Evolutionary conservation across 1,284 basidiomycete species (phyloP).

Genomic region (Trametes hirsuta): DNA sequence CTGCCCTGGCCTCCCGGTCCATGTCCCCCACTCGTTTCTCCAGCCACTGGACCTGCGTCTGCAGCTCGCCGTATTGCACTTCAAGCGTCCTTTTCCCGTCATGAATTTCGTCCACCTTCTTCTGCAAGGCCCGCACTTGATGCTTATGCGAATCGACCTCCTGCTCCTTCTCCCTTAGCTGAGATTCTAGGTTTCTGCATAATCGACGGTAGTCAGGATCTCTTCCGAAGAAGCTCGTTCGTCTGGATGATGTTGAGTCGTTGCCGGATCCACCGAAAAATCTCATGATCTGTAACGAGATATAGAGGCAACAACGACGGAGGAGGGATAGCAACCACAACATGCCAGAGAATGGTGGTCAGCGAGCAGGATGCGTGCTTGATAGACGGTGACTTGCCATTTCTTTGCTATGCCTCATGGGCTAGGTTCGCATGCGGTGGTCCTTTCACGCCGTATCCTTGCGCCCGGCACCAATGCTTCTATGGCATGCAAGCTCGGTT

Average conservation of each 20-base stretch:
- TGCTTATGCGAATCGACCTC: too few species aligned
- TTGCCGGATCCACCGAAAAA: neutral
- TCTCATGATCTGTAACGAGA: neutral
- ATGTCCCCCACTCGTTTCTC: neutral
- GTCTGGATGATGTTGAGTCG: neutral
- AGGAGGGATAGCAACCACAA: neutral
- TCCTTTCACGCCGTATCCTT: too few species aligned
- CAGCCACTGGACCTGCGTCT: neutral
- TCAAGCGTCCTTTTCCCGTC: neutral
- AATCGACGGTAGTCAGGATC: neutral
- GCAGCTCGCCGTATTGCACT: neutral
- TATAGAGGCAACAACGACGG: neutral
- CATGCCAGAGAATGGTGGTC: conserved; percentile 2
- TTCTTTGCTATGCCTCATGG: too few species aligned
- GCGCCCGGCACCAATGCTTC: too few species aligned
- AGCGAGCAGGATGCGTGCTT: neutral
- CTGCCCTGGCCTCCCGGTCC: conserved; percentile 3
- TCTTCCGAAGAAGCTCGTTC: neutral
- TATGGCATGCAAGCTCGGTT: too few species aligned
- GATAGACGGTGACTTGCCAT: too few species aligned
- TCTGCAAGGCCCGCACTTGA: neutral
- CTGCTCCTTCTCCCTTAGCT: neutral
- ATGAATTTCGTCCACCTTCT: neutral
- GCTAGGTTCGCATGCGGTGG: too few species aligned
- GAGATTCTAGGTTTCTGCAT: neutral